Conservation (phyloP, 768 basidiomycete genomes). For the Boletus vinaceobasis region DNA sequence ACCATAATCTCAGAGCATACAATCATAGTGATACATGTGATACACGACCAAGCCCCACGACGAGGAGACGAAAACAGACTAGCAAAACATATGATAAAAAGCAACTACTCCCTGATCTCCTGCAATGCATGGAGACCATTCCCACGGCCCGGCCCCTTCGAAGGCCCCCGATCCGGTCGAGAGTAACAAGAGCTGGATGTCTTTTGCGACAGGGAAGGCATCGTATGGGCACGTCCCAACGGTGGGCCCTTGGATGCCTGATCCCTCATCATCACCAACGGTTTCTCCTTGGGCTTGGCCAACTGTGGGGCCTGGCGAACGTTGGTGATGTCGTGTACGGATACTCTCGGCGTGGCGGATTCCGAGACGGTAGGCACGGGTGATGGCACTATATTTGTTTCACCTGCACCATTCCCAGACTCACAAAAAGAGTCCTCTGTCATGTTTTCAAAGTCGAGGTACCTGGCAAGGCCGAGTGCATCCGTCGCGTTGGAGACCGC, state of each 20-base stretch:
- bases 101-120: constrained; percentile 3
- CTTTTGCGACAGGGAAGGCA: constrained; percentile 8
- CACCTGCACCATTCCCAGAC: neutral
- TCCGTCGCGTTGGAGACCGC: neutral
- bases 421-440: neutral
- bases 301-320: neutral
- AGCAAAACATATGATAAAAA: neutral
- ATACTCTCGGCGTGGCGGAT: neutral
- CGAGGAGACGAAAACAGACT: neutral
- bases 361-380: neutral
- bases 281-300: neutral
- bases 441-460: neutral
- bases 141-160: neutral
- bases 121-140: constrained; percentile 3
- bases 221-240: constrained; percentile 15
- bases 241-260: neutral
- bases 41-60: neutral
- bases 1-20: constrained; percentile 3
- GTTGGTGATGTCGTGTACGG: neutral
- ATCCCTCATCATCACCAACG: constrained; percentile 1
- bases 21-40: neutral
- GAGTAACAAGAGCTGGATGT: neutral
- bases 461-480: constrained; percentile 5
- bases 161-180: neutral
- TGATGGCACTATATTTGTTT: neutral